Percentiles rank a stretch among this genome's conserved stretches.
Conservation (phyloP, 352 stramenopile species). For the Pythium pyrilobum region DNA sequence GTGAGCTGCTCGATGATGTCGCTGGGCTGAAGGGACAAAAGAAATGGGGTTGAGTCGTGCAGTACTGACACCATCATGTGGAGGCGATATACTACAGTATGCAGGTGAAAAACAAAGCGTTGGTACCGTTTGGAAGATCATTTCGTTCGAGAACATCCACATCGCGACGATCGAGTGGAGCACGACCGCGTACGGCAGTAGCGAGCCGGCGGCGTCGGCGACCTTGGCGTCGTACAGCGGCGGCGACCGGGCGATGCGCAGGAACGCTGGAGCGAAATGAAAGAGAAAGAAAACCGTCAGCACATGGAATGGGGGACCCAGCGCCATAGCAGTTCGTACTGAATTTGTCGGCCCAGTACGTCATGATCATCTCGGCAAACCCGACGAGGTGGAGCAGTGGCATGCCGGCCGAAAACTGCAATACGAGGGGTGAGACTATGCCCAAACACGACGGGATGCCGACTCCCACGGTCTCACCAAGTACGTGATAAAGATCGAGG, state of each 20-base stretch:
- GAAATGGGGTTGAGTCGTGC: too few species aligned
- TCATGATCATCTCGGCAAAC: slow-evolving; percentile 66
- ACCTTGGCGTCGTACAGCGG: slow-evolving; percentile 72
- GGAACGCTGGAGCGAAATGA: slow-evolving; percentile 32
- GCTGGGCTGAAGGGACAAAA: slow-evolving; percentile 4
- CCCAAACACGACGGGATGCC: too few species aligned
- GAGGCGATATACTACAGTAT: too few species aligned
- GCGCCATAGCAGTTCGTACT: slow-evolving; percentile 32
- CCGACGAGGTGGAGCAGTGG: slow-evolving; percentile 72
- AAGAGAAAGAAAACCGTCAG: neutral
- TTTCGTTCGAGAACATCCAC: slow-evolving; percentile 87
- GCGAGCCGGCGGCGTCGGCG: slow-evolving; percentile 38
- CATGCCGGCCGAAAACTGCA: slow-evolving; percentile 76
- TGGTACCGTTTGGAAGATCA: slow-evolving; percentile 69
- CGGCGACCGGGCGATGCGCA: slow-evolving; percentile 63
- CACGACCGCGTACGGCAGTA: slow-evolving; percentile 73
- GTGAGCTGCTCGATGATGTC: slow-evolving; percentile 24
- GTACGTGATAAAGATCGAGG: slow-evolving; percentile 77
- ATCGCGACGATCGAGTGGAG: slow-evolving; percentile 68
- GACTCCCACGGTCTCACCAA: slow-evolving; percentile 30
- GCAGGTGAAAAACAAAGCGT: too few species aligned
- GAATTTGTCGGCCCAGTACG: slow-evolving; percentile 86
- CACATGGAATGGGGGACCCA: neutral
- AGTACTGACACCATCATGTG: too few species aligned
- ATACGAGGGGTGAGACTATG: too few species aligned